Evolutionary conservation across 2,329 filamentous ascomycete genomes (phyloP).

Genomic region (Xylariaceae sp.): DNA sequence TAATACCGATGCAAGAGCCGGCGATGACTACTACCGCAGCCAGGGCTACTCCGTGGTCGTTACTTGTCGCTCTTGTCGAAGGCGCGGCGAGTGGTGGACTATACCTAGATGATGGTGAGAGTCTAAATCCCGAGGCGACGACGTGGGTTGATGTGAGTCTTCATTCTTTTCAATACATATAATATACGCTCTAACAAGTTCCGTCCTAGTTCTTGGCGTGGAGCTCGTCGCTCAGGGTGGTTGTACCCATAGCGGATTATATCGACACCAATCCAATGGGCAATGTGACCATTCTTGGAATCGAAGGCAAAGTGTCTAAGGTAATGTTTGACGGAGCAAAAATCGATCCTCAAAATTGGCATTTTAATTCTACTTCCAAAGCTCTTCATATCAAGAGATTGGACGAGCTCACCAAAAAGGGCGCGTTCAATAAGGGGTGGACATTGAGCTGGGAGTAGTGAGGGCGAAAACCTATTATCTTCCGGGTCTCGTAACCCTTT

Average conservation of each 20-base stretch:
- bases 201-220: constrained; percentile 38
- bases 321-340: constrained; percentile 50
- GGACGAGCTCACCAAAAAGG: constrained; percentile 42
- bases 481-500: too few species aligned
- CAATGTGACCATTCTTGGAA: constrained; percentile 61
- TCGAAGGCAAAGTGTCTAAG: constrained; percentile 35
- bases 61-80: constrained; percentile 59
- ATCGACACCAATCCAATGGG: constrained; percentile 48
- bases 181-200: neutral
- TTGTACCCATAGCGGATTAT: constrained; percentile 35
- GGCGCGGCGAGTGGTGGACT: constrained; percentile 58
- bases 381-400: constrained; percentile 50
- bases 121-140: constrained; percentile 51
- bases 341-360: constrained; percentile 41
- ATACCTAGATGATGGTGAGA: constrained; percentile 75
- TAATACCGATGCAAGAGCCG: constrained; percentile 65
- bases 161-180: neutral
- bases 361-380: constrained; percentile 44
- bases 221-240: constrained; percentile 40
- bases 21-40: constrained; percentile 62
- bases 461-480: neutral
- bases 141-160: constrained; percentile 47
- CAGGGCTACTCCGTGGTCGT: constrained; percentile 61
- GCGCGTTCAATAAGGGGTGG: constrained; percentile 59
- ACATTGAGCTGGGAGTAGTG: constrained; percentile 46